Percentiles rank a stretch among this genome's conserved stretches.
Conservation (phyloP, 116 monocot species). For the Zostera marina region DNA sequence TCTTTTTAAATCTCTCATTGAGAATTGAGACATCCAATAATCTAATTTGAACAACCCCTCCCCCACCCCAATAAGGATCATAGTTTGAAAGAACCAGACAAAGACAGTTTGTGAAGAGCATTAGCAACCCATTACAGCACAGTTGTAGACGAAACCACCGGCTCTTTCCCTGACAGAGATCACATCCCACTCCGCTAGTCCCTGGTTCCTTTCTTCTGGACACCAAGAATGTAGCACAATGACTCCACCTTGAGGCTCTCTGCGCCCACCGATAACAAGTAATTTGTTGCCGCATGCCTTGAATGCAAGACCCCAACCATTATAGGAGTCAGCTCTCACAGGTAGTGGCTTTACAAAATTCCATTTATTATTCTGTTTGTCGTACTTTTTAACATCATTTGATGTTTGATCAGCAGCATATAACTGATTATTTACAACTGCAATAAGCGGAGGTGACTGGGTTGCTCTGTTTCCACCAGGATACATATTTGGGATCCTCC, state of each 20-base stretch:
- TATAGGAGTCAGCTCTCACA: constrained; percentile 59
- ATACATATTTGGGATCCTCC: constrained; percentile 59
- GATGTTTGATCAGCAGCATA: constrained; percentile 61
- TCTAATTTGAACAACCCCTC: neutral
- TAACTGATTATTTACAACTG: constrained; percentile 90
- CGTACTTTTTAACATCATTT: constrained; percentile 76
- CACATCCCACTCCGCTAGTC: constrained; percentile 47
- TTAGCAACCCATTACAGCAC: constrained; percentile 94
- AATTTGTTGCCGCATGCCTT: constrained; percentile 65
- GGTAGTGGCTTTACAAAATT: constrained; percentile 50
- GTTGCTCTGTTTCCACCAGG: constrained; percentile 47
- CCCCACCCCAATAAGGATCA: neutral
- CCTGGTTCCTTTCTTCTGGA: constrained; percentile 41
- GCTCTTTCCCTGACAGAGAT: constrained; percentile 52
- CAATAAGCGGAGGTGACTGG: constrained; percentile 77
- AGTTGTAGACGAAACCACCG: constrained; percentile 79
- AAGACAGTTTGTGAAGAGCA: neutral
- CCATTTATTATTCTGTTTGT: constrained; percentile 68
- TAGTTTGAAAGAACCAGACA: constrained; percentile 5
- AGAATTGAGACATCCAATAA: neutral
- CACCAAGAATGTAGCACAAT: constrained; percentile 61
- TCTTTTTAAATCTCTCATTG: neutral
- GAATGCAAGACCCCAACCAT: constrained; percentile 93
- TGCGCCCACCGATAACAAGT: constrained; percentile 58
- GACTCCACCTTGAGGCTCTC: constrained; percentile 47